A percentile compares a stretch with the other conserved stretches of the same genome.
Conservation (phyloP, 2,329 filamentous ascomycete species). For the Cryphonectria japonica region DNA sequence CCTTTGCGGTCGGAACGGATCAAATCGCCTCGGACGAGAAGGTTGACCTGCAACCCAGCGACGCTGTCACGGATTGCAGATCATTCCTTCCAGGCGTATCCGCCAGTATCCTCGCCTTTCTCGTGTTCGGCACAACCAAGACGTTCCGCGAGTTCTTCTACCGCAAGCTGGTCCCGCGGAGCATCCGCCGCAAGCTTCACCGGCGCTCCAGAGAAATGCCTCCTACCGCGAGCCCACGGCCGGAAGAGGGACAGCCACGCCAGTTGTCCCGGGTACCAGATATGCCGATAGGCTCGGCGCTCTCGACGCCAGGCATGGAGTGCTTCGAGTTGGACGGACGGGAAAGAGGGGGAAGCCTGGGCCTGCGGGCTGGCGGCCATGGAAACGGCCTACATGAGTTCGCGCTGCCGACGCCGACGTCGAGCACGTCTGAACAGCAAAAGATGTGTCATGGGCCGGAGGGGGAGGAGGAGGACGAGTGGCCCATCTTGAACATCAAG, state of each 20-base stretch:
- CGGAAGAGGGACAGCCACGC: background rate
- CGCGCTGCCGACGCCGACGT: constrained; percentile 11
- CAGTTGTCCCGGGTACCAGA: background rate
- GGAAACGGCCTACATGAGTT: background rate
- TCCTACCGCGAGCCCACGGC: background rate
- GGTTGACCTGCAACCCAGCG: constrained; percentile 38
- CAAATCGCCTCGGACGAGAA: constrained; percentile 36
- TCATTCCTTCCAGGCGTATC: constrained; percentile 46
- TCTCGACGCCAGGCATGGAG: constrained; percentile 3
- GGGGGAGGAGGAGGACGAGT: constrained; percentile 16
- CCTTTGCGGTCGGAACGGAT: constrained; percentile 37
- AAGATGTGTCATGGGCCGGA: constrained; percentile 5
- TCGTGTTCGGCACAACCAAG: constrained; percentile 48
- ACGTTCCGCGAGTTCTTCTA: constrained; percentile 39
- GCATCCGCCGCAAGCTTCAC: constrained; percentile 25
- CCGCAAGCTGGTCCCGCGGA: constrained; percentile 31
- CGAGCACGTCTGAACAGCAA: constrained; percentile 5
- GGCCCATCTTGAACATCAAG: constrained; percentile 11
- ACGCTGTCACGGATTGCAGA: constrained; percentile 38
- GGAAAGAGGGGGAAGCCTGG: constrained; percentile 6
- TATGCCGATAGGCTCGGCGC: background rate
- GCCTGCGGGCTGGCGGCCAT: background rate
- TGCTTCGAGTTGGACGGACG: constrained; percentile 21
- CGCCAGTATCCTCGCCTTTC: constrained; percentile 41
- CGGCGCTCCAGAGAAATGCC: background rate